Evolutionary conservation across 257 asterid genomes (phyloP), one percentile per base, ranked within the genome.

Genomic region (Forsythia viridissima): DNA sequence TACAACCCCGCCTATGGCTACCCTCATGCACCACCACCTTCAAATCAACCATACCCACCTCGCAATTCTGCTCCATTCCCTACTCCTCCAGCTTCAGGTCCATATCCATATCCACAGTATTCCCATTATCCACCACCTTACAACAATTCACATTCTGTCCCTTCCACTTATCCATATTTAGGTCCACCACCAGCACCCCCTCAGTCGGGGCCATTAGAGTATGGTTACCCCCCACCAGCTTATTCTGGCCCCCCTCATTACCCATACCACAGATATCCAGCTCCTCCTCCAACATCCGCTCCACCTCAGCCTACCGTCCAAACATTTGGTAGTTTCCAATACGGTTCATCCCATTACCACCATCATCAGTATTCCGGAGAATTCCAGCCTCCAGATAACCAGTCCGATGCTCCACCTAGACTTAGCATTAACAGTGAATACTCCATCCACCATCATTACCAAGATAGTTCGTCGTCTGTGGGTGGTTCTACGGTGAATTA

Each of bases 121-220:
- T 73, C 94, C 43, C 89, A 90, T 65, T 87, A 89, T 63, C 93
- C 89, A 51, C 80, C 86, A 48, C 89, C 91, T 30, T 93, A 85
- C 73, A 78, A 80, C 79, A 44, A 68, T 79, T 79, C 88, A 3
- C 87, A 79, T 72, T 73, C 94, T 39, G 83, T 76, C n/a, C 91
- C 82, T 74, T 36, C 61, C 44, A 82, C 78, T 66, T 88, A 89
- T 73, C 87, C 83, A 9, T 86, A 88, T 55, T 77, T 85, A 20
- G 75, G 73, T 83, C 85, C 86, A 24, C 73, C 88, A 10, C 38
- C 83, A 10, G 70, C 87, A 37, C 87, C 92, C 38, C 82, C 86
- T 52, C 80, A 79, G 4, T 79, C 71, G 15, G 80, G 79, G 2
- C 71, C 82, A 36, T 77, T 76, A 38, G 89, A 85, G 40, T 79